Conservation (phyloP, 495 filamentous ascomycete genomes). For the Pseudevernia furfuracea region DNA sequence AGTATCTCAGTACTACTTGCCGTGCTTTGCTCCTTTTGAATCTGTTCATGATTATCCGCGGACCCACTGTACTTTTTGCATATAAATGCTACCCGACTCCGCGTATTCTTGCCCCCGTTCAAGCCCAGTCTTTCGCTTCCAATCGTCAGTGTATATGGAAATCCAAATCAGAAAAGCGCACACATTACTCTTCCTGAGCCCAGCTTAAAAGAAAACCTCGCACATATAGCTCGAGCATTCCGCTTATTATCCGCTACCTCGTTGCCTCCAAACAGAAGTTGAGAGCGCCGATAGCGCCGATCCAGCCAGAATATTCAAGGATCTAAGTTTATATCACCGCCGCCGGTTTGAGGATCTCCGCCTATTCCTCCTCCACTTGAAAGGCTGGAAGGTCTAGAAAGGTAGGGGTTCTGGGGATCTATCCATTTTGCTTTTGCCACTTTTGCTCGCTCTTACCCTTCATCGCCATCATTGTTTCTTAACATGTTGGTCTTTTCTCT, state of each 20-base stretch:
- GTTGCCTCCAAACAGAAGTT: neutral
- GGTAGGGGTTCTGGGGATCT: no score
- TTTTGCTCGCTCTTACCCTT: neutral
- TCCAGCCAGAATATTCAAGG: no score
- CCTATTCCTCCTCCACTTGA: neutral
- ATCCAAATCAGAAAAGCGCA: neutral
- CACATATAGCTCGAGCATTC: neutral
- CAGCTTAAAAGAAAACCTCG: neutral
- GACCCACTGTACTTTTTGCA: neutral
- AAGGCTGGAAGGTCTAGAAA: neutral
- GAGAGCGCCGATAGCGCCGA: no score
- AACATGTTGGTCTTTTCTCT: neutral
- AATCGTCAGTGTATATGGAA: neutral
- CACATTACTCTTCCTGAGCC: neutral
- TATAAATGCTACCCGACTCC: neutral
- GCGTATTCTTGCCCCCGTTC: neutral
- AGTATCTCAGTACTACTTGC: neutral
- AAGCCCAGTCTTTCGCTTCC: neutral
- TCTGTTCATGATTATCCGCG: neutral
- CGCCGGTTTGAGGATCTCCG: neutral
- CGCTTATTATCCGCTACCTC: no score
- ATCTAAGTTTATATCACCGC: neutral
- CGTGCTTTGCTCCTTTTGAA: neutral
- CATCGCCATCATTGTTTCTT: neutral
- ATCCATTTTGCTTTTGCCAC: neutral